Evolutionary conservation across 441 rosid genomes (phyloP), one percentile per base, ranked within the genome.

Genomic region (Arabidopsis hybrid): DNA sequence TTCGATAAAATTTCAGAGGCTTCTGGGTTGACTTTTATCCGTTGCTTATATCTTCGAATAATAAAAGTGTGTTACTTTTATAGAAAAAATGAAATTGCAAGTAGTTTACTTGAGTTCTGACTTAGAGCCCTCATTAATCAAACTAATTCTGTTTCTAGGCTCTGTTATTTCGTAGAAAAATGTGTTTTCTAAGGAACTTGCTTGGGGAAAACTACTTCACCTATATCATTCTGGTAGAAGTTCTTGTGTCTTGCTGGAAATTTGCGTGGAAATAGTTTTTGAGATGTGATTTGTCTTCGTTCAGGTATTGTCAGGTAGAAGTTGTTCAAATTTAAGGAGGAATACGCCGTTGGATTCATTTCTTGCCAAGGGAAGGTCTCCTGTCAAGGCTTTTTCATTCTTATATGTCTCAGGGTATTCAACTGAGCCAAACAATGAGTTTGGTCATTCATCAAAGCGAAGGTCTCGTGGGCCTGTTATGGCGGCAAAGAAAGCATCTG

Each of bases 391-490:
- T 11, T 84, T 88, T 51, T 83, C 90, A 4, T 82, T 90, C 66
- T 43, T 87, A 64, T 80, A 83, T 42, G 57, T 77, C 61, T 79
- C 80, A 6, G 71, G 61, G 42, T 82, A 74, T 78, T 87, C 89
- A 71, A 80, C 82, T 51, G 74, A 57, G 65, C 77, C 89, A 0
- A 51, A 73, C 49, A 80, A 74, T 13, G 87, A 87, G 64, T 80
- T 83, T 73, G 72, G 35, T 77, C 80, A 80, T 81, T 80, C 84
- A 21, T 95, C 98, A 9, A 91, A 91, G 78, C 71, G 93, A 75
- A 85, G 99, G 85, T 85, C 99, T 52, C 86, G 97, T 70, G 96
- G 98, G 36, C 97, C 96, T 21, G 90, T 89, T 32, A 88, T 91
- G 98, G 92, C 97, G n/a, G 97, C 95, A 9, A 95, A 92, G 81